Conservation (phyloP, 306 rosid genomes). For the Herpetospermum pedunculosum region DNA sequence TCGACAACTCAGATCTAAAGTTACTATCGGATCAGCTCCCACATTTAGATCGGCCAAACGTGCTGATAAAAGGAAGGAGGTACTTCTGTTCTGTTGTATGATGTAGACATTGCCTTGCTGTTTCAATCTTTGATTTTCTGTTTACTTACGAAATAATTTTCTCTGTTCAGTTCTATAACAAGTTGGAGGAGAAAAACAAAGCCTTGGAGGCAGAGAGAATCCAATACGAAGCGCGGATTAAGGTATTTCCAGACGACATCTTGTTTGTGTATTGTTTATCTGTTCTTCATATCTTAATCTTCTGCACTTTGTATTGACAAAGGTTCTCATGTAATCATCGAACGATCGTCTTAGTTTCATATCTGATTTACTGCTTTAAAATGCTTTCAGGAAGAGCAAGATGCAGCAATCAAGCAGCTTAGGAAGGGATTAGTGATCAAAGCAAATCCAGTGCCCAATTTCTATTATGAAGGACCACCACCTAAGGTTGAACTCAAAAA, state of each 20-base stretch:
- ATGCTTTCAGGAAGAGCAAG: constrained; percentile 78
- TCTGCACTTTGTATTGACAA: not conserved
- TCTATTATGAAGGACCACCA: constrained; percentile 87
- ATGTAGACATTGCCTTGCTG: constrained; percentile 11
- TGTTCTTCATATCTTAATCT: not conserved
- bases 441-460: constrained; percentile 93
- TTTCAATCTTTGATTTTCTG: constrained; percentile 10
- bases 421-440: constrained; percentile 76
- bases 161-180: constrained; percentile 51
- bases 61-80: constrained; percentile 92
- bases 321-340: not conserved
- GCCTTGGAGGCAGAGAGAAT: constrained; percentile 80
- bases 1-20: constrained; percentile 53
- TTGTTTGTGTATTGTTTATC: not conserved
- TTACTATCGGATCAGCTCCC: constrained; percentile 86
- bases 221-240: constrained; percentile 65
- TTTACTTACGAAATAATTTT: constrained; percentile 12
- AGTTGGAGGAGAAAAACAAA: constrained; percentile 83
- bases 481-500: constrained; percentile 74
- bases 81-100: constrained; percentile 3
- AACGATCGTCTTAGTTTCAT: not conserved
- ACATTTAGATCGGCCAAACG: constrained; percentile 45
- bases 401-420: constrained; percentile 72
- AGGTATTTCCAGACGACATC: constrained; percentile 31
- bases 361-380: constrained; percentile 10